phyloP scores from a whole-genome alignment of 768 basidiomycete species.

The Filobasidium floriforme region DNA sequence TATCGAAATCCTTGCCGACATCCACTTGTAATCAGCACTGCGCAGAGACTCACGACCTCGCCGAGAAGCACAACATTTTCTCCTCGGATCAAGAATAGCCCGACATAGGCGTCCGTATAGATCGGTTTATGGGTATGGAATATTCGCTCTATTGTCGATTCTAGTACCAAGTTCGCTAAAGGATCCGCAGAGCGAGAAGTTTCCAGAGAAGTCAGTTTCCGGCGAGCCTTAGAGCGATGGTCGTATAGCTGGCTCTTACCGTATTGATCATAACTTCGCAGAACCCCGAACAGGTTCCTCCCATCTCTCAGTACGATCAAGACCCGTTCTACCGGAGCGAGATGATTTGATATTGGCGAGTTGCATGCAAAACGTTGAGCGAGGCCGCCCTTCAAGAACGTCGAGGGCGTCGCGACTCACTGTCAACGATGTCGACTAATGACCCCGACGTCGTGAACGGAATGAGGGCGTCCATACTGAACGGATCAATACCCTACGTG shows the following conservation, averaged over 20 bases:
- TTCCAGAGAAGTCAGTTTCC: not conserved
- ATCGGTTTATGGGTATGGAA: slow-evolving; percentile 63
- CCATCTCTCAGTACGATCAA: slow-evolving; percentile 93
- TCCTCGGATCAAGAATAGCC: slow-evolving; percentile 88
- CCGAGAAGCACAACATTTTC: slow-evolving; percentile 97
- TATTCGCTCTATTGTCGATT: slow-evolving; percentile 91
- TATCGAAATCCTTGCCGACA: not conserved
- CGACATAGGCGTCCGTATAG: slow-evolving; percentile 55
- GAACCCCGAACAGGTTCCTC: slow-evolving; percentile 87
- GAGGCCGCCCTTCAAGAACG: not conserved
- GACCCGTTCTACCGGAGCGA: slow-evolving; percentile 74
- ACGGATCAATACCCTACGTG: no score
- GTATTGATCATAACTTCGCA: slow-evolving; percentile 97
- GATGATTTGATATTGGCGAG: not conserved
- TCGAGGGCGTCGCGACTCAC: slow-evolving; percentile 56
- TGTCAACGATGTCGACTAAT: slow-evolving; percentile 98
- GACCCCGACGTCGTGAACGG: slow-evolving; percentile 98
- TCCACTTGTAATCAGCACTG: no score
- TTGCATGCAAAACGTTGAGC: not conserved
- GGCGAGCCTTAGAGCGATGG: not conserved
- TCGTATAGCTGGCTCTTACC: slow-evolving; percentile 53
- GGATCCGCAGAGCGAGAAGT: not conserved
- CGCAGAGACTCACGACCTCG: slow-evolving; percentile 70
- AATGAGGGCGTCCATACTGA: slow-evolving; percentile 81
- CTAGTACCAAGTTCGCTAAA: slow-evolving; percentile 90